Conservation (phyloP, 2,329 filamentous ascomycete genomes). For the Fusarium odoratissimum region DNA sequence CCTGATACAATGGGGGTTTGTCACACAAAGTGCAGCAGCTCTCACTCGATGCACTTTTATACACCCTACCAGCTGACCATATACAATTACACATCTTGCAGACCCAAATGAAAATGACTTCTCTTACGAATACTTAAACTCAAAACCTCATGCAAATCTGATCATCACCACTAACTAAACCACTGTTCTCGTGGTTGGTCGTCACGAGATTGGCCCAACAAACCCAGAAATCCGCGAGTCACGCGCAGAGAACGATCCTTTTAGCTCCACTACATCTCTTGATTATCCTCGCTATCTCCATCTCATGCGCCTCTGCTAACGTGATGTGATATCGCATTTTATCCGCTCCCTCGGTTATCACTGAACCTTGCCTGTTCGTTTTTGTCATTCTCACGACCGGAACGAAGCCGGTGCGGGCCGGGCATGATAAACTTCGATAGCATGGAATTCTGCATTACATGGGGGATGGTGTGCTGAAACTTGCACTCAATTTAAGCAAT, state of each 20-base stretch:
- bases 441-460: background rate
- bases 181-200: slow-evolving; percentile 8
- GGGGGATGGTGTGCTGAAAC: background rate
- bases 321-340: slow-evolving; percentile 24
- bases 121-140: background rate
- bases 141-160: background rate
- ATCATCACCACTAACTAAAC: background rate
- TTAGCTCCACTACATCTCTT: slow-evolving; percentile 22
- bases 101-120: background rate
- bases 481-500: background rate
- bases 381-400: slow-evolving; percentile 17
- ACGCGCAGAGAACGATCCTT: slow-evolving; percentile 12
- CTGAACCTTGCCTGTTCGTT: background rate
- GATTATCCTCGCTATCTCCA: slow-evolving; percentile 9
- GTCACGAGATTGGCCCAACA: slow-evolving; percentile 22
- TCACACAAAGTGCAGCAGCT: background rate
- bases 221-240: slow-evolving; percentile 17
- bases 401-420: slow-evolving; percentile 21
- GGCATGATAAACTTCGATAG: background rate
- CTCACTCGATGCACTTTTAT: background rate
- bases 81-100: background rate
- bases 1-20: background rate
- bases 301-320: slow-evolving; percentile 23
- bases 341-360: slow-evolving; percentile 17
- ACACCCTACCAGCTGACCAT: background rate